Evolutionary conservation across 148 eudicot species (phyloP).

Genomic region (Nepenthes mirabilis): DNA sequence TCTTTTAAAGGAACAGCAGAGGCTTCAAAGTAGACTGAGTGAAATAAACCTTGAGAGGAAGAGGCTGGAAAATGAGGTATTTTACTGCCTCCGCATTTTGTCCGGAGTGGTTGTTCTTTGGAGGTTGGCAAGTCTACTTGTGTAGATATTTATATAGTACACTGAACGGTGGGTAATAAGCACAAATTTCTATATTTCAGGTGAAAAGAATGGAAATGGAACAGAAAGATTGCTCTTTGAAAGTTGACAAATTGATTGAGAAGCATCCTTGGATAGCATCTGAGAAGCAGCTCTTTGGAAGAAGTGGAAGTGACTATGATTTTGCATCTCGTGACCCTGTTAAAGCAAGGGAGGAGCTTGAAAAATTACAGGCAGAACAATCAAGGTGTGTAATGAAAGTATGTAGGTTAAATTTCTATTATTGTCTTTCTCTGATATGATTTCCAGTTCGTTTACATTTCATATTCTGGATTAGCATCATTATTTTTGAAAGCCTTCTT

Average conservation of each 20-base stretch:
- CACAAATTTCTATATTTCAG: slow-evolving; percentile 14
- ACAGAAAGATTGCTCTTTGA: slow-evolving; percentile 65
- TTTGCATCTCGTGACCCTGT: slow-evolving; percentile 71
- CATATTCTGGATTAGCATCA: neutral
- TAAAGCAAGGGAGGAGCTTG: slow-evolving; percentile 51
- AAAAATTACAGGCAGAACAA: slow-evolving; percentile 75
- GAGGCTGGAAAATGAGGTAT: slow-evolving; percentile 92
- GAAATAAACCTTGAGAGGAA: slow-evolving; percentile 73
- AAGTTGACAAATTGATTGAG: slow-evolving; percentile 72
- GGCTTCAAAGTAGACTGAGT: slow-evolving; percentile 48
- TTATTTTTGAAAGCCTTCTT: neutral
- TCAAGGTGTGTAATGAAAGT: slow-evolving; percentile 25
- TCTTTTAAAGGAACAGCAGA: slow-evolving; percentile 66
- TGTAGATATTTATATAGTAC: neutral
- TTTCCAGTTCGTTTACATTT: too few species aligned
- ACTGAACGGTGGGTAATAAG: too few species aligned
- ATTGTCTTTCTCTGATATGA: neutral
- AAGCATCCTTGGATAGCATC: slow-evolving; percentile 93
- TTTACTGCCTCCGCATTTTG: neutral
- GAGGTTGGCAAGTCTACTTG: neutral
- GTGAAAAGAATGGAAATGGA: slow-evolving; percentile 91
- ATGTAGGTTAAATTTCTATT: neutral
- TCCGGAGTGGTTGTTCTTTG: neutral
- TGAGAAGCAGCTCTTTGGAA: slow-evolving; percentile 92
- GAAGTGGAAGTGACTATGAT: slow-evolving; percentile 84